Conservation (phyloP, 169 alveolate species). For the Babesia sp. region DNA sequence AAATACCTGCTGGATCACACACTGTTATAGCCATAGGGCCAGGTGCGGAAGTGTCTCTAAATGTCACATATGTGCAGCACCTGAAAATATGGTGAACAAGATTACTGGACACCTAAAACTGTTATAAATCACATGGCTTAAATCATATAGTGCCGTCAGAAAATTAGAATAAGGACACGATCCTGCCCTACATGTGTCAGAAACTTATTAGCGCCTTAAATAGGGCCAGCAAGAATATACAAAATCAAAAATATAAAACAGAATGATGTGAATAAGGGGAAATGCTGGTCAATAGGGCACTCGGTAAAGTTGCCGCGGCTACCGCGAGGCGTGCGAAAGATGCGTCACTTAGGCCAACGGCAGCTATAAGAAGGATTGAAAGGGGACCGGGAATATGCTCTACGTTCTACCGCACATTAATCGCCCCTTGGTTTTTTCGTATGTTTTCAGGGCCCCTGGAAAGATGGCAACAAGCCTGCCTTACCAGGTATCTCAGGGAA, state of each 20-base stretch:
- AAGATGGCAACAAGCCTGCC: constrained; percentile 83
- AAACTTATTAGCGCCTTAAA: neutral
- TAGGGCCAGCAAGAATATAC: neutral
- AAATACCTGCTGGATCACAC: constrained; percentile 87
- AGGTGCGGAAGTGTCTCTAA: constrained; percentile 63
- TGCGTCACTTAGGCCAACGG: constrained; percentile 52
- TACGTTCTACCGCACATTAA: constrained; percentile 52
- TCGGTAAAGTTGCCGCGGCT: constrained; percentile 56
- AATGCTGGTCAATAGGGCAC: constrained; percentile 45
- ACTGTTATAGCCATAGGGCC: constrained; percentile 93
- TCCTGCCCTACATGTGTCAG: constrained; percentile 26
- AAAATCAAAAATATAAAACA: neutral
- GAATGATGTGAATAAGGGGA: constrained; percentile 10
- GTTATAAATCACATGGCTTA: constrained; percentile 35
- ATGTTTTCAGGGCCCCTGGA: constrained; percentile 81
- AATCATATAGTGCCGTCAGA: neutral
- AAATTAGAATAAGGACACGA: neutral
- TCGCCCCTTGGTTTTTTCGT: constrained; percentile 81
- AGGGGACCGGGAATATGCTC: constrained; percentile 41
- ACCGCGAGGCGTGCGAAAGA: constrained; percentile 40
- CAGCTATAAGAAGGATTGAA: neutral
- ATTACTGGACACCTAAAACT: constrained; percentile 78
- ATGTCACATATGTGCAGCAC: constrained; percentile 54
- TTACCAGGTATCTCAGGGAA: constrained; percentile 80
- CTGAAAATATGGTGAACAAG: constrained; percentile 70